Evolutionary conservation across 352 stramenopile species (phyloP).

Genomic region (Phytopythium litorale): DNA sequence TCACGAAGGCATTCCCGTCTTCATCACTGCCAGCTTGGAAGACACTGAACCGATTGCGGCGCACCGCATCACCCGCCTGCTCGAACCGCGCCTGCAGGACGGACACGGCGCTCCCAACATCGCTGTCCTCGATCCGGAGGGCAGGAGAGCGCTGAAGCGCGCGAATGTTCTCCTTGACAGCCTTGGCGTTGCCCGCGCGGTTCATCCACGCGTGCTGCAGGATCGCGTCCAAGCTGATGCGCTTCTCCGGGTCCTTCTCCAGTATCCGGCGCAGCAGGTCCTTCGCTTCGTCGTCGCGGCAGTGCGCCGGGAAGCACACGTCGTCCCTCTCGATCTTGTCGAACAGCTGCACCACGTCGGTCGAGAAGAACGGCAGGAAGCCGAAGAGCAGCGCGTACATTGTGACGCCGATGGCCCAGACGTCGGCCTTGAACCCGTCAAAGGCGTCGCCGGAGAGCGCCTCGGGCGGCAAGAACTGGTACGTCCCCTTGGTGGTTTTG

Average conservation of each 20-base stretch:
- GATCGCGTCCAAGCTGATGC: conserved; percentile 63
- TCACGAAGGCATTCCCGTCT: too few species aligned
- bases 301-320: conserved; percentile 41
- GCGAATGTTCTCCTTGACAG: conserved; percentile 34
- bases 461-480: conserved; percentile 71
- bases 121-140: conserved; percentile 37
- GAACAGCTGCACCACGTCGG: conserved; percentile 83
- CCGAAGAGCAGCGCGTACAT: conserved; percentile 89
- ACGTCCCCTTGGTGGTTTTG: conserved; percentile 72
- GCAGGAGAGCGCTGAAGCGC: conserved; percentile 31
- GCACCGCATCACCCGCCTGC: conserved; percentile 26
- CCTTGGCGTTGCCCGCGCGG: conserved; percentile 52
- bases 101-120: conserved; percentile 49
- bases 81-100: conserved; percentile 46
- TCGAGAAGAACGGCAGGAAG: conserved; percentile 86
- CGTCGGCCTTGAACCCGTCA: conserved; percentile 82
- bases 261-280: conserved; percentile 71
- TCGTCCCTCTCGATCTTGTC: conserved; percentile 82
- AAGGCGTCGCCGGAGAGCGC: conserved; percentile 63
- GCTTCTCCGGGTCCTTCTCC: conserved; percentile 68
- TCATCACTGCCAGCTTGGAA: neutral
- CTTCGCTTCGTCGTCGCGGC: conserved; percentile 47
- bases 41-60: conserved; percentile 14
- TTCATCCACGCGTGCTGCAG: conserved; percentile 70
- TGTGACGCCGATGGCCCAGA: conserved; percentile 91